Percentiles rank a stretch among this genome's conserved stretches.
Evolutionary conservation across 768 basidiomycete genomes (phyloP).

Genomic region (Ephemerocybe angulata): DNA sequence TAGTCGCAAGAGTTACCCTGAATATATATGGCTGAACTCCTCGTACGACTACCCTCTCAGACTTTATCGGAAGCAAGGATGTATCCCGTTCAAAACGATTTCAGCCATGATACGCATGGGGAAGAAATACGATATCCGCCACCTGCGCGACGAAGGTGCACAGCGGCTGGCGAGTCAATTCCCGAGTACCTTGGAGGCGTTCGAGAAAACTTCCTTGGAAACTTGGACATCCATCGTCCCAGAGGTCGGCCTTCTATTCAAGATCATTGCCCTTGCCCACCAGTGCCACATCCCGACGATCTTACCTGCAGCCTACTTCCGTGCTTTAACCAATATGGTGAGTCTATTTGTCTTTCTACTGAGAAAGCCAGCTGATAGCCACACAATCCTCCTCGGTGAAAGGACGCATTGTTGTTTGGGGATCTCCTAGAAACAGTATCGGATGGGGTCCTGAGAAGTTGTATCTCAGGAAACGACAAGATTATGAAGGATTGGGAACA

Average conservation of each 20-base stretch:
- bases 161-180: constrained; percentile 9
- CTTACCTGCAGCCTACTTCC: constrained; percentile 10
- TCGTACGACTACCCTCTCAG: not conserved
- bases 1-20: too few relatives aligned
- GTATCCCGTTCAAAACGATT: not conserved
- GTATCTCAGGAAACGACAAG: too few relatives aligned
- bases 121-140: constrained; percentile 13
- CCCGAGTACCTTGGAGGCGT: constrained; percentile 8
- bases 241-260: constrained; percentile 7
- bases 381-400: too few relatives aligned
- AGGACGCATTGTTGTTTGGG: too few relatives aligned
- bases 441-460: too few relatives aligned
- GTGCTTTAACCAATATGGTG: too few relatives aligned
- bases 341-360: too few relatives aligned
- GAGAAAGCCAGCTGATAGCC: too few relatives aligned
- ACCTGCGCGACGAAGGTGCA: constrained; percentile 12
- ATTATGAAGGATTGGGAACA: too few relatives aligned
- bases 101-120: constrained; percentile 17
- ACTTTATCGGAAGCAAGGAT: not conserved
- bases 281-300: constrained; percentile 4
- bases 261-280: constrained; percentile 10
- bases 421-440: too few relatives aligned
- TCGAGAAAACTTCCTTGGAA: constrained; percentile 1
- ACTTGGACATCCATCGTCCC: constrained; percentile 4
- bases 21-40: not conserved